Evolutionary conservation across 352 stramenopile species (phyloP).

Genomic region (Saprolegnia parasitica): DNA sequence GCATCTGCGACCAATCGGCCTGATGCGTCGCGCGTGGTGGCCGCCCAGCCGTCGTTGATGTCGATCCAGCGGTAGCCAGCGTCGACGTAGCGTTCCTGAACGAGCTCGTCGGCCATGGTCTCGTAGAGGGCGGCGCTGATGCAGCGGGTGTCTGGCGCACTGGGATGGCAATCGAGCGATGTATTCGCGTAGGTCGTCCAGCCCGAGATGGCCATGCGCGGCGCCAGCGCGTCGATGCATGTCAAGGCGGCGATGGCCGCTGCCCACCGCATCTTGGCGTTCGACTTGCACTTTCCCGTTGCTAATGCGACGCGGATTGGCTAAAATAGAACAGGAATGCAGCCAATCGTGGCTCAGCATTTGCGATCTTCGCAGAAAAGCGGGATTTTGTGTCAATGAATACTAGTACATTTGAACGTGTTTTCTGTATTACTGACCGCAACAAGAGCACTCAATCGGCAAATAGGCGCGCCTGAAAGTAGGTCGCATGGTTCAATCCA

Average conservation of each 20-base stretch:
- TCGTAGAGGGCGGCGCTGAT: conserved; percentile 6
- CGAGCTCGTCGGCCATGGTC: not conserved
- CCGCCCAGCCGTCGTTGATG: conserved; percentile 9
- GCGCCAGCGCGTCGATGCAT: not conserved
- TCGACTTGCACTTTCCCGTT: too few relatives aligned
- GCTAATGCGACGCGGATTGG: too few relatives aligned
- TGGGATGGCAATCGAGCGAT: not conserved
- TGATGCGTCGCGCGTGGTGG: not conserved
- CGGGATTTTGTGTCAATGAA: too few relatives aligned
- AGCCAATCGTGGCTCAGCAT: too few relatives aligned
- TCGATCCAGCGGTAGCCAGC: conserved; percentile 3
- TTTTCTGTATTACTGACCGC: too few relatives aligned
- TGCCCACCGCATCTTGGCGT: too few relatives aligned
- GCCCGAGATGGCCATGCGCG: not conserved
- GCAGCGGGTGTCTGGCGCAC: not conserved
- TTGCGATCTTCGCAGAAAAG: too few relatives aligned
- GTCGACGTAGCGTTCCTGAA: not conserved
- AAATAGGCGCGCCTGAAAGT: too few relatives aligned
- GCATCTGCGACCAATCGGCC: conserved; percentile 1
- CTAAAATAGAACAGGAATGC: too few relatives aligned
- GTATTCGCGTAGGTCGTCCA: conserved; percentile 6
- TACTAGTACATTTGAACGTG: too few relatives aligned
- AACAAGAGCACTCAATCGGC: too few relatives aligned
- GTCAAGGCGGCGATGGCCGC: not conserved
- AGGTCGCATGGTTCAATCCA: too few relatives aligned